Evolutionary conservation across 176 grass and related monocot species (phyloP).

Genomic region (Tillandsia leiboldiana): DNA sequence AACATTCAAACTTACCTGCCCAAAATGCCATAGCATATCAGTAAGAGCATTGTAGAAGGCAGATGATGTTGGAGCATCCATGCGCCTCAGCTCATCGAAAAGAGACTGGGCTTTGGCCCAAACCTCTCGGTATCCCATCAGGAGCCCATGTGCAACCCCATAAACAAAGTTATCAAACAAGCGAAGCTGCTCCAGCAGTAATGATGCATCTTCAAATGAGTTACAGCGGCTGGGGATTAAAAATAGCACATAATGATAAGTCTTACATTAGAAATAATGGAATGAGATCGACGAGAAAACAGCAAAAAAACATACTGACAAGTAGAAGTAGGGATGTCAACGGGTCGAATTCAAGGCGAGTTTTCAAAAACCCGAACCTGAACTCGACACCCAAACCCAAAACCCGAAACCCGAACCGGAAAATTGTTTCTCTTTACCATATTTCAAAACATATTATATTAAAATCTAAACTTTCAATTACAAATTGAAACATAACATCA

Average conservation of each 20-base stretch:
- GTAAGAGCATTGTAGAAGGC: conserved; percentile 99
- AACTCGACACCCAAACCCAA: too few species aligned
- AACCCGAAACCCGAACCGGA: too few species aligned
- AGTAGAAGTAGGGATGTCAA: neutral
- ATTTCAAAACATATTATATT: too few species aligned
- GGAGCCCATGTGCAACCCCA: conserved; percentile 78
- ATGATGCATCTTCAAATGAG: conserved; percentile 87
- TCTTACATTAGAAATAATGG: neutral
- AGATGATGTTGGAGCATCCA: conserved; percentile 87
- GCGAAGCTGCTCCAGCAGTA: conserved; percentile 87
- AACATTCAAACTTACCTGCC: conserved; percentile 51
- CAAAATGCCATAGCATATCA: conserved; percentile 99
- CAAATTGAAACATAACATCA: too few species aligned
- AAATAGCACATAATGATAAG: conserved; percentile 16
- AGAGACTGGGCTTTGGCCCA: conserved; percentile 62
- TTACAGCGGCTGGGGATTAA: conserved; percentile 77
- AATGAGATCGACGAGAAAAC: neutral
- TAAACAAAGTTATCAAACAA: conserved; percentile 95
- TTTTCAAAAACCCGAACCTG: too few species aligned
- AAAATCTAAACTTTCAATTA: too few species aligned
- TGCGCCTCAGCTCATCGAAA: conserved; percentile 68
- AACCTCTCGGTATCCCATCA: conserved; percentile 72
- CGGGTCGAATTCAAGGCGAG: neutral
- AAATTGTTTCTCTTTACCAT: too few species aligned
- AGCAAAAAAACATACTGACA: neutral